These are phyloP conservation scores for Hanseniaspora nectarophila DNA, from an alignment of 805 yeast genomes.

Conservation along the genomic window DNA sequence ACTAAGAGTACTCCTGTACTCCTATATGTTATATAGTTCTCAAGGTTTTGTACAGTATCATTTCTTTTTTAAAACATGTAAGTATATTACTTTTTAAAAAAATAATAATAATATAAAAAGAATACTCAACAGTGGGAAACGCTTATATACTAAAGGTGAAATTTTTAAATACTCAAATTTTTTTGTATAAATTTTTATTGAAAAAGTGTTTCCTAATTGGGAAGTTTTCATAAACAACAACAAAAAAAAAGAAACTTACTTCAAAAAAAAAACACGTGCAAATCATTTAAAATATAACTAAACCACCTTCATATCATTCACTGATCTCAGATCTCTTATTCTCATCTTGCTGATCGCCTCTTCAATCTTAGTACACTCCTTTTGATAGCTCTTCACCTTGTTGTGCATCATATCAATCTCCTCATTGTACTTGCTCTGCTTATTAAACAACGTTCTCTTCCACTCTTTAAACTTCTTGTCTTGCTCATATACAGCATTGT, in stretches of 20 bases:
- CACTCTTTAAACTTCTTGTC: slow-evolving; percentile 51
- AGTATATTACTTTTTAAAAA: too few species aligned
- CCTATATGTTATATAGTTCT: too few species aligned
- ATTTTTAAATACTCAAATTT: too few species aligned
- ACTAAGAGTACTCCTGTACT: neutral
- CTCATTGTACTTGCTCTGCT: slow-evolving; percentile 44
- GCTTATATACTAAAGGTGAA: neutral
- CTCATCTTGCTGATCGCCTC: slow-evolving; percentile 9
- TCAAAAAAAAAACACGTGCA: neutral
- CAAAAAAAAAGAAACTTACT: neutral
- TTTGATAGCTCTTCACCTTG: slow-evolving; percentile 31
- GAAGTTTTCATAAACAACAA: neutral
- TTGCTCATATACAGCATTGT: slow-evolving; percentile 36
- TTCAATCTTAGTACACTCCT: slow-evolving; percentile 22
- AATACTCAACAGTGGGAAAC: neutral
- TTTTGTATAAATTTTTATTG: too few species aligned
- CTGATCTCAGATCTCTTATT: neutral
- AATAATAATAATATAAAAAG: too few species aligned
- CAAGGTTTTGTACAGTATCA: too few species aligned
- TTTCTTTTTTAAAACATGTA: too few species aligned
- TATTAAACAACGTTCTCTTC: slow-evolving; percentile 43
- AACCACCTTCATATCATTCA: neutral
- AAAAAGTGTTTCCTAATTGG: neutral
- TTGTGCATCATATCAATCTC: slow-evolving; percentile 39
- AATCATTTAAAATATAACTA: neutral